These are phyloP conservation scores for Serendipita vermifera DNA, from an alignment of 768 basidiomycete species.

Conservation along the genomic window DNA sequence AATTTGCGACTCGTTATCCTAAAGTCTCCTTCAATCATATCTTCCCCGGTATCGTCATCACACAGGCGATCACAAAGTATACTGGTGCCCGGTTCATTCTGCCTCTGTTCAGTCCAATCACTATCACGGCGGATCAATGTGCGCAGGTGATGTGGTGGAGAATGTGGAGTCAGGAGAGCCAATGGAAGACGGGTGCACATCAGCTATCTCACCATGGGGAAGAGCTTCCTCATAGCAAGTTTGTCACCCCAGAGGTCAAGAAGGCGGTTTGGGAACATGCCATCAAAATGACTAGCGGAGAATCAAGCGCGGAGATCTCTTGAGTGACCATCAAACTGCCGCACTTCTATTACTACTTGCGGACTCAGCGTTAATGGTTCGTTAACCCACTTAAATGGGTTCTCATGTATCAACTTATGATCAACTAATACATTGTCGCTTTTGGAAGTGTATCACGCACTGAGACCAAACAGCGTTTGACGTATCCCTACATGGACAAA, in stretches of 20 bases:
- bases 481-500: too few species aligned
- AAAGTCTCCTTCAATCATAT: slow-evolving; percentile 11
- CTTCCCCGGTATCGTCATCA: slow-evolving; percentile 11
- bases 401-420: too few species aligned
- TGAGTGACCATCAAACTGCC: too few species aligned
- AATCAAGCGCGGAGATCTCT: too few species aligned
- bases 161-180: neutral
- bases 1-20: too few species aligned
- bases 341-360: too few species aligned
- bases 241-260: neutral
- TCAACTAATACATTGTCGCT: too few species aligned
- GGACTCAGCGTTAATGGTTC: too few species aligned
- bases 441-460: too few species aligned
- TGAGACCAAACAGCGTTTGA: too few species aligned
- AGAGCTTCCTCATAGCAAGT: neutral
- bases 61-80: neutral
- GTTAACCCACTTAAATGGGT: too few species aligned
- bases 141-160: slow-evolving; percentile 8
- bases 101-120: too few species aligned
- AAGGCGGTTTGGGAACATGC: slow-evolving; percentile 11
- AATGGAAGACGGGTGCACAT: slow-evolving; percentile 5
- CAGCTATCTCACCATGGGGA: slow-evolving; percentile 1
- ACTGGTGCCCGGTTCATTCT: neutral
- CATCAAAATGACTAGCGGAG: neutral
- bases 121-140: neutral